phyloP scores from a whole-genome alignment of 768 basidiomycete species.

The Mycena leptocephala region DNA sequence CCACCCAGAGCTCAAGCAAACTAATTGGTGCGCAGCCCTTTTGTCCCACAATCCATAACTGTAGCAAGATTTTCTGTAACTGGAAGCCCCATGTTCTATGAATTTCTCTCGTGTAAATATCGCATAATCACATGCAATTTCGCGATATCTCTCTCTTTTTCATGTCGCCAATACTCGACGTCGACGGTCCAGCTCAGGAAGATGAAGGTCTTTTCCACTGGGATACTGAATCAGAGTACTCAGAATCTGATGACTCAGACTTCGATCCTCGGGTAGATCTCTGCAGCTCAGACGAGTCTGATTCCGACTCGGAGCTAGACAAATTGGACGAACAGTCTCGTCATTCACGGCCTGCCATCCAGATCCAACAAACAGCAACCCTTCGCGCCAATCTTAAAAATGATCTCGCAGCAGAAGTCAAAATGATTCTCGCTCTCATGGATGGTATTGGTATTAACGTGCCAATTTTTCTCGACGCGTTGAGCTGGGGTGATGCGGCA shows the following conservation, averaged over 20 bases:
- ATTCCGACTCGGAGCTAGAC: neutral
- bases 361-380: neutral
- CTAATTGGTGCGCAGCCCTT: no score
- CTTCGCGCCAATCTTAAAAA: neutral
- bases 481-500: conserved; percentile 49
- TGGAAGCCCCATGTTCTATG: neutral
- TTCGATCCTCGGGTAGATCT: neutral
- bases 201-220: neutral
- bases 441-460: conserved; percentile 38
- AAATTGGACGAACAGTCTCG: neutral
- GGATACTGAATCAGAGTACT: neutral
- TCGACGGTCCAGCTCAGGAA: no score
- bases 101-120: neutral
- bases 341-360: neutral
- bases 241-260: neutral
- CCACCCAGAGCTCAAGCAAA: no score
- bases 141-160: no score
- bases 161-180: neutral
- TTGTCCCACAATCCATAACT: no score
- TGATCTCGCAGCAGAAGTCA: no score
- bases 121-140: neutral
- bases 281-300: neutral
- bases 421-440: no score
- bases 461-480: conserved; percentile 47
- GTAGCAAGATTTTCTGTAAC: no score